Evolutionary conservation across 495 filamentous ascomycete genomes (phyloP).

Genomic region (Penicillium manginii): DNA sequence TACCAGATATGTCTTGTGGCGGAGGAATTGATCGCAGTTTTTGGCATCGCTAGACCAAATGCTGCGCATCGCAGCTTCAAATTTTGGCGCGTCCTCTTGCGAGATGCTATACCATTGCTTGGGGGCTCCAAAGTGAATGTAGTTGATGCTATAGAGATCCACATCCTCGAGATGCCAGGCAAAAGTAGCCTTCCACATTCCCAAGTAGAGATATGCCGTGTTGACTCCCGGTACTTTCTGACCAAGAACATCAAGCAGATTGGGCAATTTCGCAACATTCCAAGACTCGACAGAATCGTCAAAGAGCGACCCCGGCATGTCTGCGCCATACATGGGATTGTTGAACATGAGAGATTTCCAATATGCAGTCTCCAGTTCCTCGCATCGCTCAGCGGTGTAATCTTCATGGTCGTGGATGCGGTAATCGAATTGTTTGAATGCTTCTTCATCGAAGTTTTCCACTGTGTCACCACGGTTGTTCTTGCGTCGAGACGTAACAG

Average conservation of each 20-base stretch:
- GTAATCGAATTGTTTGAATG: constrained; percentile 89
- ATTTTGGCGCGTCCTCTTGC: constrained; percentile 89
- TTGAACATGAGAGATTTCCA: constrained; percentile 97
- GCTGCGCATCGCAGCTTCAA: constrained; percentile 93
- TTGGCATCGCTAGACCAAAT: constrained; percentile 98
- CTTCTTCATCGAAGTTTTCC: constrained; percentile 78
- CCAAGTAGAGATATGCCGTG: constrained; percentile 96
- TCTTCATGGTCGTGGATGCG: constrained; percentile 78
- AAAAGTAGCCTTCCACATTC: constrained; percentile 99
- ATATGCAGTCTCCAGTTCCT: constrained; percentile 90
- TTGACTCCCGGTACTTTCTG: constrained; percentile 97
- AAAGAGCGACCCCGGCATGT: constrained; percentile 96
- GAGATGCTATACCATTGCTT: constrained; percentile 99
- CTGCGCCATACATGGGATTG: constrained; percentile 92
- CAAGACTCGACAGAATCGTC: constrained; percentile 81
- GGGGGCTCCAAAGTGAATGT: constrained; percentile 96
- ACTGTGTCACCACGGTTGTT: constrained; percentile 73
- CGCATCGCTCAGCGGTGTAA: constrained; percentile 86
- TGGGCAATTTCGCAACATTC: constrained; percentile 94
- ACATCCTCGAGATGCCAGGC: constrained; percentile 99
- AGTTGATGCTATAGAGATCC: constrained; percentile 99
- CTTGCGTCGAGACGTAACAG: constrained; percentile 72
- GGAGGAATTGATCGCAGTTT: constrained; percentile 92
- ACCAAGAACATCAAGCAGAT: constrained; percentile 90
- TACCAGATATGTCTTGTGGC: constrained; percentile 98